A percentile compares a stretch with the other conserved stretches of the same genome.
These are phyloP conservation scores for Aureobasidium sp. DNA, from an alignment of 2,329 filamentous ascomycete genomes.

Conservation along the genomic window DNA sequence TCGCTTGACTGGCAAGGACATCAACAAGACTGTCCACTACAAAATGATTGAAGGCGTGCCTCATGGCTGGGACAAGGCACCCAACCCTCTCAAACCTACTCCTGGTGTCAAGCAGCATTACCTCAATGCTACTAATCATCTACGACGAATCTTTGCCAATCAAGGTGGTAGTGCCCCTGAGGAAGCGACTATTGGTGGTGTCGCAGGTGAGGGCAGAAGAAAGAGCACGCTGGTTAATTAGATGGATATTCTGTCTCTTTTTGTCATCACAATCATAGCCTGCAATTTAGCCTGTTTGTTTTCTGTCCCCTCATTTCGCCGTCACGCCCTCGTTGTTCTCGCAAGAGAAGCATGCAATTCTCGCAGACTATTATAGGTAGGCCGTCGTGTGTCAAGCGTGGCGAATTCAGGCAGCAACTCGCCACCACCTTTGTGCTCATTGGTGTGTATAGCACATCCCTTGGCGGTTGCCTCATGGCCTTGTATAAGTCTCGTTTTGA, in stretches of 20 bases:
- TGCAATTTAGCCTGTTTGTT: not conserved
- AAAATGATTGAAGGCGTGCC: slow-evolving; percentile 64
- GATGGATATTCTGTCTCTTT: not conserved
- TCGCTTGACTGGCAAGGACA: slow-evolving; percentile 49
- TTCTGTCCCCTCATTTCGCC: not conserved
- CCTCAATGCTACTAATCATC: slow-evolving; percentile 56
- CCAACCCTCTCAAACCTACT: slow-evolving; percentile 63
- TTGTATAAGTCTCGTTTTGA: no score
- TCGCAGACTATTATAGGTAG: no score
- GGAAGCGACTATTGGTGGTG: slow-evolving; percentile 5
- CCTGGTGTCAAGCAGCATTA: slow-evolving; percentile 61
- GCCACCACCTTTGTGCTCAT: not conserved
- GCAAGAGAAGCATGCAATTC: no score
- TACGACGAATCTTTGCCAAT: slow-evolving; percentile 49
- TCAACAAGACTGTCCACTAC: slow-evolving; percentile 62
- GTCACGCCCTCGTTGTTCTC: not conserved
- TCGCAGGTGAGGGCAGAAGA: slow-evolving; percentile 16
- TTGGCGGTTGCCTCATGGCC: no score
- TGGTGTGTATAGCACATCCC: no score
- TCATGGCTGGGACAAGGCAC: slow-evolving; percentile 74
- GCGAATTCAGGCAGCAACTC: not conserved
- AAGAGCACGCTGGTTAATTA: slow-evolving; percentile 16
- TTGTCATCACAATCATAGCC: no score
- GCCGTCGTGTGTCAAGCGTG: no score
- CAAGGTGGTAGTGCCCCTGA: slow-evolving; percentile 5